These are phyloP conservation scores for Arabidopsis thaliana DNA, from an alignment of 345 rosid species.

Conservation along the genomic window TAIR10.1 NC_003071.7:828501-829000, in stretches of 20 bases:
- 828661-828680: constrained; percentile 97
- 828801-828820: constrained; percentile 1
- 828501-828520: constrained; percentile 37
- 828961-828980: constrained; percentile 85
- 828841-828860: constrained; percentile 92
- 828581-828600: constrained; percentile 75
- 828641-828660: constrained; percentile 86
- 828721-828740: constrained; percentile 12
- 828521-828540: constrained; percentile 26
- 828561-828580: constrained; percentile 70
- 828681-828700: constrained; percentile 99
- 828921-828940: background rate
- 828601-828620: constrained; percentile 69
- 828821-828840: constrained; percentile 75
- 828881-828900: constrained; percentile 10
- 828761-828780: background rate
- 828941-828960: constrained; percentile 23
- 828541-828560: constrained; percentile 73
- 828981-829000: constrained; percentile 96
- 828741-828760: background rate
- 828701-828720: constrained; percentile 76
- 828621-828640: constrained; percentile 72
- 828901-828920: background rate
- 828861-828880: constrained; percentile 87
- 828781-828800: background rate